Evolutionary conservation across 1,284 basidiomycete genomes (phyloP).

Genomic region (Trametes pubescens): DNA sequence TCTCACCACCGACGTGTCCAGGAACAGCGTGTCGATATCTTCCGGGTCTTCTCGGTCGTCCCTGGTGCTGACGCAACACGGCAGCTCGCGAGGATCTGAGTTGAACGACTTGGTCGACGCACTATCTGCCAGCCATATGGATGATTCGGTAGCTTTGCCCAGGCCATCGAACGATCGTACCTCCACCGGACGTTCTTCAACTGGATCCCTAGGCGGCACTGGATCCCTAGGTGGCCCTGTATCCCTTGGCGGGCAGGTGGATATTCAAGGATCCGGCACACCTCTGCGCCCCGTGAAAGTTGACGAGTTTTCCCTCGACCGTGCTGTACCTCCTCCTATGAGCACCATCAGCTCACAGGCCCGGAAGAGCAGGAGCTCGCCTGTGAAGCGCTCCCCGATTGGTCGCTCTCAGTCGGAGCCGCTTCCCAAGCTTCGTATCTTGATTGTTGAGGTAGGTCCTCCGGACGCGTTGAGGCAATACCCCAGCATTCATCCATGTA

Average conservation of each 20-base stretch:
- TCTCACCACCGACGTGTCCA: slow-evolving; percentile 50
- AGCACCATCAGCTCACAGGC: neutral
- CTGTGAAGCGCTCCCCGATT: slow-evolving; percentile 20
- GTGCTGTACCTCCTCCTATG: slow-evolving; percentile 22
- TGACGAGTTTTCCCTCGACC: slow-evolving; percentile 47
- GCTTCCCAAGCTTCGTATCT: slow-evolving; percentile 55
- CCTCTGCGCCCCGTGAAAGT: slow-evolving; percentile 54
- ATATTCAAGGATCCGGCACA: slow-evolving; percentile 45
- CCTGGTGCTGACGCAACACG: slow-evolving; percentile 29
- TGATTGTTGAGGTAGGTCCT: slow-evolving; percentile 74
- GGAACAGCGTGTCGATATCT: slow-evolving; percentile 14
- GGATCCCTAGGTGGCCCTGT: too few species aligned
- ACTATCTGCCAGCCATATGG: slow-evolving; percentile 55
- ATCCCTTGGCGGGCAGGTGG: slow-evolving; percentile 42
- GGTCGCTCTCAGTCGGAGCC: slow-evolving; percentile 14
- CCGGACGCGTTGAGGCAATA: neutral
- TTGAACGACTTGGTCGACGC: slow-evolving; percentile 77
- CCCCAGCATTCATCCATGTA: slow-evolving; percentile 1
- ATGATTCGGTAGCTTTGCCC: slow-evolving; percentile 9
- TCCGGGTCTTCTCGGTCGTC: slow-evolving; percentile 28
- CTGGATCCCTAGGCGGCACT: slow-evolving; percentile 36
- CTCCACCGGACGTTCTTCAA: slow-evolving; percentile 9
- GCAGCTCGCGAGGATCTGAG: slow-evolving; percentile 44
- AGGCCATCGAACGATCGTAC: neutral
- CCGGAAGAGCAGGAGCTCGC: slow-evolving; percentile 9